These are phyloP conservation scores for Phascolomyces articulosus DNA, from an alignment of 371 early-diverging fungal genomes.

Conservation along the genomic window DNA sequence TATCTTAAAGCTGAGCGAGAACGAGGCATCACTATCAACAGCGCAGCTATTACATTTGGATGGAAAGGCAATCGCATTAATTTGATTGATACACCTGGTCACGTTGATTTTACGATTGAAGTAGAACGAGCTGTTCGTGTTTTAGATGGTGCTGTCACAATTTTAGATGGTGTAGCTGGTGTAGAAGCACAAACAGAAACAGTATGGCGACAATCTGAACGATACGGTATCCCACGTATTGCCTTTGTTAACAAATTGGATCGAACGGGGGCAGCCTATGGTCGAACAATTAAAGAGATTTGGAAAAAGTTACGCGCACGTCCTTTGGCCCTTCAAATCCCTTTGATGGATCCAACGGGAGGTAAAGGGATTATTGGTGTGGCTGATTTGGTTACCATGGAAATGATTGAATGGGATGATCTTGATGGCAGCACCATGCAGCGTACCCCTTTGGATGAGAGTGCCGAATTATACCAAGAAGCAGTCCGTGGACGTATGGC, in stretches of 20 bases:
- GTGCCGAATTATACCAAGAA: conserved; percentile 43
- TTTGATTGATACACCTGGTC: conserved; percentile 96
- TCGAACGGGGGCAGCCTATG: conserved; percentile 79
- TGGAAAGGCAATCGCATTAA: conserved; percentile 89
- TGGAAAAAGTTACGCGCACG: conserved; percentile 63
- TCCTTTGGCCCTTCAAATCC: conserved; percentile 79
- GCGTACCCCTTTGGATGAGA: conserved; percentile 14
- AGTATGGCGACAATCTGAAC: conserved; percentile 90
- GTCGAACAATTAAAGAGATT: conserved; percentile 66
- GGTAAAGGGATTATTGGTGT: conserved; percentile 57
- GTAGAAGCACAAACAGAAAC: conserved; percentile 97
- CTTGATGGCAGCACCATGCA: conserved; percentile 54
- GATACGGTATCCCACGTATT: conserved; percentile 83
- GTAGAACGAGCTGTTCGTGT: conserved; percentile 93
- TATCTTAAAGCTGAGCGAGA: conserved; percentile 89
- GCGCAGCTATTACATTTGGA: conserved; percentile 93
- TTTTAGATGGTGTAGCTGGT: conserved; percentile 94
- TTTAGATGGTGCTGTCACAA: conserved; percentile 91
- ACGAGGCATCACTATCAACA: conserved; percentile 94
- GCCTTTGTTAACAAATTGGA: conserved; percentile 97
- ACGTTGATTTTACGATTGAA: conserved; percentile 96
- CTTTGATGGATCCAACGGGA: conserved; percentile 46
- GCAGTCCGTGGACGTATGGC: conserved; percentile 59
- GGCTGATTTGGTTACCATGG: conserved; percentile 82
- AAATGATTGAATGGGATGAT: conserved; percentile 68